phyloP scores from a whole-genome alignment of 768 basidiomycete species.

The Leccinum truebloodii region DNA sequence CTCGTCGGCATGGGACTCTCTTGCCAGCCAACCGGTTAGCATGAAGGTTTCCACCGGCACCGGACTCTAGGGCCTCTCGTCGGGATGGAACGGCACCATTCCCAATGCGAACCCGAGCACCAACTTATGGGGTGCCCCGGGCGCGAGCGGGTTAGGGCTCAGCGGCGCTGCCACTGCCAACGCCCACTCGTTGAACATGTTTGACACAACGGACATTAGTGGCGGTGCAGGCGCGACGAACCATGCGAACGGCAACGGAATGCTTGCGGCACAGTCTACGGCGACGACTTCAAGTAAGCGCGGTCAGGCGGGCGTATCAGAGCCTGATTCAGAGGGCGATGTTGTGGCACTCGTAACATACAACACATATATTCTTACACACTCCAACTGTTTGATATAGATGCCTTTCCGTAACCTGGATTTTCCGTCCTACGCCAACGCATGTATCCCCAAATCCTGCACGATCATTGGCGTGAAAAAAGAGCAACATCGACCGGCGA shows the following conservation, averaged over 20 bases:
- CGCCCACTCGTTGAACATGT: not conserved
- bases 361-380: not conserved
- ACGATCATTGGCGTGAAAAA: not conserved
- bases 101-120: slow-evolving; percentile 28
- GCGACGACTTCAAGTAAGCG: slow-evolving; percentile 55
- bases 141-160: not conserved
- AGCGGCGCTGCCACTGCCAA: not conserved
- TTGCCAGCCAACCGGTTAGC: slow-evolving; percentile 37
- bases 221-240: slow-evolving; percentile 35
- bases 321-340: not conserved
- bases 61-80: slow-evolving; percentile 65
- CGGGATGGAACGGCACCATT: slow-evolving; percentile 50
- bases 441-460: slow-evolving; percentile 16
- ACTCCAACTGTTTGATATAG: not conserved
- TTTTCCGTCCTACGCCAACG: not conserved
- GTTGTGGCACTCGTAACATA: not conserved
- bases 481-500: not conserved
- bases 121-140: slow-evolving; percentile 37
- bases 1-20: slow-evolving; percentile 26
- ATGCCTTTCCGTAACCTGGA: not conserved
- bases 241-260: slow-evolving; percentile 35
- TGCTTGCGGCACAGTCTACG: slow-evolving; percentile 30
- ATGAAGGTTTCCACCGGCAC: slow-evolving; percentile 47
- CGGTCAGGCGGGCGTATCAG: not conserved
- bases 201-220: slow-evolving; percentile 61